phyloP scores from a whole-genome alignment of 768 basidiomycete genomes.

The Tephrocybe sp. region DNA sequence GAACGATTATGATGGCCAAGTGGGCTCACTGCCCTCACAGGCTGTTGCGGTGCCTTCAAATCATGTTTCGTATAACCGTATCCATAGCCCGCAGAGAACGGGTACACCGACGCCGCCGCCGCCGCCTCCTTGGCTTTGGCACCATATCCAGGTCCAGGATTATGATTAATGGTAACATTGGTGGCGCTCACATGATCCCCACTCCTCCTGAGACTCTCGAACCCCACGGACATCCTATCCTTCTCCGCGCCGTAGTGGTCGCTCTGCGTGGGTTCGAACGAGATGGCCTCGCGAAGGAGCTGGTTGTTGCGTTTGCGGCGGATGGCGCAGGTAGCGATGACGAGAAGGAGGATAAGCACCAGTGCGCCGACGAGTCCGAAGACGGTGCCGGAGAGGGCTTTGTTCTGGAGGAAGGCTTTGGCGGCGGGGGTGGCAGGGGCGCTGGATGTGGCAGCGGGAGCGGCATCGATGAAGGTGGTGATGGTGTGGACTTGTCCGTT shows the following conservation, averaged over 20 bases:
- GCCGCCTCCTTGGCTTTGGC: not conserved
- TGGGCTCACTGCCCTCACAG: not conserved
- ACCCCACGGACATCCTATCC: constrained; percentile 17
- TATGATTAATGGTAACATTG: constrained; percentile 9
- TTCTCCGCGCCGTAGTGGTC: constrained; percentile 19
- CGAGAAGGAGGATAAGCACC: constrained; percentile 42
- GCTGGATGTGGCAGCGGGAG: constrained; percentile 21
- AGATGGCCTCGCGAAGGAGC: constrained; percentile 43
- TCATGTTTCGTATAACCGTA: not conserved
- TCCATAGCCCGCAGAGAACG: constrained; percentile 3
- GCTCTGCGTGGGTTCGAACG: constrained; percentile 43
- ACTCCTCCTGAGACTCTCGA: constrained; percentile 25
- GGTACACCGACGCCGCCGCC: not conserved
- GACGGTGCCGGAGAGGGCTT: constrained; percentile 56
- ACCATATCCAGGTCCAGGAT: not conserved
- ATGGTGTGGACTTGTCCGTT: constrained; percentile 30
- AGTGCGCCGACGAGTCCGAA: constrained; percentile 51
- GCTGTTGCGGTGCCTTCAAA: not conserved
- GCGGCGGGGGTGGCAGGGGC: constrained; percentile 16
- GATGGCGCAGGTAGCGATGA: constrained; percentile 41
- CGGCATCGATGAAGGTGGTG: constrained; percentile 23
- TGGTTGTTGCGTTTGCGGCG: constrained; percentile 45
- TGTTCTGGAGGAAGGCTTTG: constrained; percentile 61
- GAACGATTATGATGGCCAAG: not conserved
- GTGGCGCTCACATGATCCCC: constrained; percentile 10